Evolutionary conservation across 805 yeast species (phyloP).

Genomic region (Metschnikowia koreensis): DNA sequence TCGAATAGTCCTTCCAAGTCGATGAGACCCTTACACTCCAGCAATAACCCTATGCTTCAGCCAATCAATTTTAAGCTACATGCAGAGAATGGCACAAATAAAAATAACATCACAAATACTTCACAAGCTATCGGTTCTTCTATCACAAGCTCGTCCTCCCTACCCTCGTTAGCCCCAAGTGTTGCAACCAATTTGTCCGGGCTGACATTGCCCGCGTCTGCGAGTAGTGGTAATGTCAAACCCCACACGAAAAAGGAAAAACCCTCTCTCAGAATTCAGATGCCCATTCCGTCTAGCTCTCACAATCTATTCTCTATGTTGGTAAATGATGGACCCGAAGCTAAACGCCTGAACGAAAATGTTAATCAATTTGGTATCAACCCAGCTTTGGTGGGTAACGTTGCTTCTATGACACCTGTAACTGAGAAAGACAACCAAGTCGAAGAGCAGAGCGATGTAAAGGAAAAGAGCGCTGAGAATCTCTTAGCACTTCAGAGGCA

Average conservation of each 20-base stretch:
- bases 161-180: background rate
- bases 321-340: constrained; percentile 28
- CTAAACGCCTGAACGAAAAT: constrained; percentile 30
- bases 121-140: background rate
- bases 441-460: constrained; percentile 9
- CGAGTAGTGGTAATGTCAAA: background rate
- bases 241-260: constrained; percentile 39
- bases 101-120: background rate
- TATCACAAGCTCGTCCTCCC: background rate
- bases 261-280: constrained; percentile 62
- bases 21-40: constrained; percentile 51
- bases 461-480: constrained; percentile 4
- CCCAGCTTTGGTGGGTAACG: constrained; percentile 45
- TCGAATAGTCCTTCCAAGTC: constrained; percentile 40
- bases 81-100: constrained; percentile 4
- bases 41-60: constrained; percentile 48
- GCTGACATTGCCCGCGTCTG: constrained; percentile 14
- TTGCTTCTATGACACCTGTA: constrained; percentile 79
- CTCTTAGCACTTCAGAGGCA: constrained; percentile 3
- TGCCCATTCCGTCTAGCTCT: constrained; percentile 65
- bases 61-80: constrained; percentile 49
- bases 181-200: background rate
- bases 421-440: constrained; percentile 49
- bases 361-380: constrained; percentile 70
- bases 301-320: constrained; percentile 36